Conservation (phyloP, 2,329 filamentous ascomycete genomes). For the Penicillium sp. region DNA sequence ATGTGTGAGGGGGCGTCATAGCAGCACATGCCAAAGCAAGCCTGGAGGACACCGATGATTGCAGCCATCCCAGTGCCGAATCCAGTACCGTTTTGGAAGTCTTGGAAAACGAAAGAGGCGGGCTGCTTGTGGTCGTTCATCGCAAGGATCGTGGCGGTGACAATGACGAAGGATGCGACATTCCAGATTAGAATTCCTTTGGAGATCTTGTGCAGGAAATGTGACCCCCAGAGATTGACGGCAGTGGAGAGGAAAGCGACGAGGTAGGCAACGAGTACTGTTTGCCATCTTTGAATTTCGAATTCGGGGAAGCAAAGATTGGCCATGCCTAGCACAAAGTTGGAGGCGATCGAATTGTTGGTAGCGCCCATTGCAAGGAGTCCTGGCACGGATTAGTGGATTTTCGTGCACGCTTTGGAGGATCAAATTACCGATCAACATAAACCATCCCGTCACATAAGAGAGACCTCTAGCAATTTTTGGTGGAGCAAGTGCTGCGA, state of each 20-base stretch:
- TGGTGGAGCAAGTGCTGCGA: conserved; percentile 56
- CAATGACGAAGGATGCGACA: conserved; percentile 53
- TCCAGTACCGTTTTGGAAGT: conserved; percentile 58
- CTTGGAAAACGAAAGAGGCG: conserved; percentile 56
- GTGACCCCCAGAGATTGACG: conserved; percentile 54
- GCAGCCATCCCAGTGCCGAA: conserved; percentile 54
- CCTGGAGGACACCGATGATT: conserved; percentile 56
- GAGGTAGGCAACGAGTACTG: conserved; percentile 54
- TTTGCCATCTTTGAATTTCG: conserved; percentile 58
- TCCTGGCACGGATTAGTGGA: conserved; percentile 28
- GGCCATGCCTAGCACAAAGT: conserved; percentile 58
- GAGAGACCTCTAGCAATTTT: conserved; percentile 46
- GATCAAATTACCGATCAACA: conserved; percentile 45
- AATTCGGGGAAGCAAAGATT: conserved; percentile 55
- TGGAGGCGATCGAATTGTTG: conserved; percentile 57
- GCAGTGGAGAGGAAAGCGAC: conserved; percentile 48
- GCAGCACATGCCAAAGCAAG: conserved; percentile 56
- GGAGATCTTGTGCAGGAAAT: conserved; percentile 54
- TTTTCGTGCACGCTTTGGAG: not conserved
- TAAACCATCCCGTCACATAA: conserved; percentile 52
- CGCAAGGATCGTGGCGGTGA: conserved; percentile 55
- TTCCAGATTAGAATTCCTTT: conserved; percentile 56
- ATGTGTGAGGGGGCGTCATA: conserved; percentile 55
- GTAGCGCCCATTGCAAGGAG: conserved; percentile 56
- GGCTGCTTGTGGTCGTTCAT: conserved; percentile 57